Evolutionary conservation across 306 rosid genomes (phyloP), one percentile per base, ranked within the genome.

Genomic region (Quercus engelmannii): DNA sequence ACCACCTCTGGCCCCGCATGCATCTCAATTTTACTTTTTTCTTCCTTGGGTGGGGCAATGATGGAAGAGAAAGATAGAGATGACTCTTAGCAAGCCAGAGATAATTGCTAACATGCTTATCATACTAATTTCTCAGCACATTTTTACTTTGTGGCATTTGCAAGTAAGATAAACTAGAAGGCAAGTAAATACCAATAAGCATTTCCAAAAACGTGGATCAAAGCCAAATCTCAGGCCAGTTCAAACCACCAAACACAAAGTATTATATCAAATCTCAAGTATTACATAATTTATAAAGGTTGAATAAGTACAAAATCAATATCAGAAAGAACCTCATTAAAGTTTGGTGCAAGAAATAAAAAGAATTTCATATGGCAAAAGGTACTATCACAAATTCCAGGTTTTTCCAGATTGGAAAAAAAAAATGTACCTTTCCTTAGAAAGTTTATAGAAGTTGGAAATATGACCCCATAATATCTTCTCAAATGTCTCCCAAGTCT

Each of bases 401-500:
- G 20, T 20, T 23, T 31, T 35, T 21, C 25, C 56, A 55, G 52
- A 57, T 38, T 49, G 54, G 46, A 41, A 10, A 15, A 65, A 43
- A 41, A 83, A 52, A 76, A 15, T 26, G 49, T 84, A 95, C 98
- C 99, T 95, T 90, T 95, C 97, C 82, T 91, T 95, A 76, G 98
- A 91, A 74, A 90, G 98, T 83, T 95, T 92, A 79, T 90, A 93
- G 82, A 90, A 90, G 91, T 95, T 95, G 81, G 90, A 83, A 82
- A 92, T 18, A 73, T 92, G 99, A 63, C 86, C 93, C 98, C 99
- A 95, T 59, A 95, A 86, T 51, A 94, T 89, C 90, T 86, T 92
- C 90, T 95, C 99, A 90, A 95, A 95, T 78, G 89, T 90, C 86
- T 95, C 99, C 99, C 99, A 92, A 7, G 97, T 90, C 82, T 49